These are phyloP conservation scores for Hamigera avellanea DNA, from an alignment of 495 filamentous ascomycete species.

Conservation along the genomic window DNA sequence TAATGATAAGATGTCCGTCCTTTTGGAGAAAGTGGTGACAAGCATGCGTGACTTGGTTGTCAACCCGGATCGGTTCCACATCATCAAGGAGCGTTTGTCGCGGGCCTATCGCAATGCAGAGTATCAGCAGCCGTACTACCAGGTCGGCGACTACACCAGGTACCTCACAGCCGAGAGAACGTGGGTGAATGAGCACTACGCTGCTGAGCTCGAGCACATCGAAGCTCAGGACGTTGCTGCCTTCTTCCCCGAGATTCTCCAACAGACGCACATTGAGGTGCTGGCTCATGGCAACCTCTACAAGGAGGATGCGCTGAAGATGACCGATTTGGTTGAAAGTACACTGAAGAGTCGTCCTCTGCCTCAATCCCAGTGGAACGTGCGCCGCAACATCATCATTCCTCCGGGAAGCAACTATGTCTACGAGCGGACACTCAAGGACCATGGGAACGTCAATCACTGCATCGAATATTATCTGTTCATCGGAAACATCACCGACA, in stretches of 20 bases:
- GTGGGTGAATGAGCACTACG: constrained; percentile 72
- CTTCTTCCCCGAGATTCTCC: constrained; percentile 72
- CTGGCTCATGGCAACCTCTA: constrained; percentile 89
- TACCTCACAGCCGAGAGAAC: constrained; percentile 69
- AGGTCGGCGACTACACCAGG: constrained; percentile 73
- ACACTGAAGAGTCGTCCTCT: constrained; percentile 66
- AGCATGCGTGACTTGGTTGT: constrained; percentile 80
- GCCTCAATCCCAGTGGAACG: constrained; percentile 68
- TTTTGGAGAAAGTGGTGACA: constrained; percentile 80
- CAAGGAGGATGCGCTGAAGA: constrained; percentile 84
- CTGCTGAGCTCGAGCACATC: constrained; percentile 63
- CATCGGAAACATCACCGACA: constrained; percentile 61
- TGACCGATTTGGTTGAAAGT: constrained; percentile 71
- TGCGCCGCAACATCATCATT: constrained; percentile 64
- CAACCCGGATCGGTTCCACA: constrained; percentile 72
- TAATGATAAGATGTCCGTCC: constrained; percentile 87
- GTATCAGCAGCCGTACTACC: constrained; percentile 76
- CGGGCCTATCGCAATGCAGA: constrained; percentile 76
- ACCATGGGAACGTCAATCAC: constrained; percentile 90
- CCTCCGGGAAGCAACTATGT: constrained; percentile 71
- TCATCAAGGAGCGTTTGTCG: constrained; percentile 77
- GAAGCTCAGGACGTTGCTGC: constrained; percentile 59
- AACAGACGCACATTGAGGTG: constrained; percentile 78
- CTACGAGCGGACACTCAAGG: constrained; percentile 68
- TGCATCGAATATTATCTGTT: constrained; percentile 89